Evolutionary conservation across 179 eudicot species (phyloP), one percentile per base, ranked within the genome.

Genomic region (Beta macrorhiza): DNA sequence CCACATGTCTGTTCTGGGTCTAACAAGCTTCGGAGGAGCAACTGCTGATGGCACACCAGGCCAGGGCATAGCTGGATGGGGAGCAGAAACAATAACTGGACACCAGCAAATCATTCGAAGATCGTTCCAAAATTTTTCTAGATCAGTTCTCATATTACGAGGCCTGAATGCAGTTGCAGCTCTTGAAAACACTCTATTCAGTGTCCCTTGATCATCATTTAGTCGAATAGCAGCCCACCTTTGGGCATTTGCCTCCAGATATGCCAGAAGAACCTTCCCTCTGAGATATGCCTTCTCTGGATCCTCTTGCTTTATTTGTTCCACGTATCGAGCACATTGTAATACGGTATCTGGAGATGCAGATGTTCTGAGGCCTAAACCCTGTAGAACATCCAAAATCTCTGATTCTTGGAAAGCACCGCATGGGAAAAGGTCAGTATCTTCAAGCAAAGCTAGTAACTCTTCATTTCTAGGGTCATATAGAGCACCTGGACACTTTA

Each of bases 391-490:
- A 81, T 97, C 99, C 80, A 97, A 86, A 84, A 89, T 85, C 74
- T 83, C 88, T 4, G 92, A 82, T 82, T 92, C 97, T 84, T 84
- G 83, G 77, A 95, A 95, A 78, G 55, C 83, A 25, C 94, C 93
- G 76, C 81, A 80, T 37, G 99, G 99, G 74, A 97, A 97, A 85
- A 91, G 90, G 74, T 93, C 98, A 63, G 93, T 87, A 83, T 97
- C 98, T 75, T 92, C 98, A 44, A 97, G 89, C 76, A 97, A 89
- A 82, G 91, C 95, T 84, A 84, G 89, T 68, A 97, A 83, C 86
- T 97, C 99, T 76, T 97, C 99, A 81, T 91, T 95, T 55, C 99
- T 92, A 80, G 99, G 98, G 89, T 97, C 99, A 83, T 93, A 93
- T 67, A 97, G 81, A 81, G 83, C 88, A 58, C 85, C 62, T 4